A percentile compares a stretch with the other conserved stretches of the same genome.
Evolutionary conservation across 371 early-diverging fungal genomes (phyloP).

Genomic region (Mortierella sp.): DNA sequence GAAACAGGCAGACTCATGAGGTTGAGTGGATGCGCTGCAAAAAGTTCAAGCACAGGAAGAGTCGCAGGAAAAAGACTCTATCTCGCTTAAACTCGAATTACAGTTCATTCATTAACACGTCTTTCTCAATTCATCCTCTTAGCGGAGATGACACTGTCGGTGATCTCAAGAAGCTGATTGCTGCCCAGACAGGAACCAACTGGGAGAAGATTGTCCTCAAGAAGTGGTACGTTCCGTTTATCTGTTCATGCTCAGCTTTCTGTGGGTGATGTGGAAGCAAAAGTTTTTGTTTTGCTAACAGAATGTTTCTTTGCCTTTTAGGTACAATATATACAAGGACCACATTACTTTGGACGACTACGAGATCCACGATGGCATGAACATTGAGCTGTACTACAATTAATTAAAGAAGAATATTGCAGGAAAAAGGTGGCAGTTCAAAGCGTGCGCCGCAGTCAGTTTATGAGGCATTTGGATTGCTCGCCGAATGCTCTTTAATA

Average conservation of each 20-base stretch:
- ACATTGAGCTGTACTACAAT: slow-evolving; percentile 85
- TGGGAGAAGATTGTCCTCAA: slow-evolving; percentile 92
- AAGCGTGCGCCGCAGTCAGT: too few species aligned
- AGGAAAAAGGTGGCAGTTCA: too few species aligned
- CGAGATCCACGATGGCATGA: slow-evolving; percentile 94
- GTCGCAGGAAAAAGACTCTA: too few species aligned
- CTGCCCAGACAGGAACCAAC: slow-evolving; percentile 95
- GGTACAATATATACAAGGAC: slow-evolving; percentile 89
- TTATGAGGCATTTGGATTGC: too few species aligned
- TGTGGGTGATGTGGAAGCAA: neutral
- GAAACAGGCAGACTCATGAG: too few species aligned
- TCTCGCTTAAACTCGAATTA: too few species aligned
- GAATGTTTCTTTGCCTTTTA: slow-evolving; percentile 16
- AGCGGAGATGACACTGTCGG: slow-evolving; percentile 90
- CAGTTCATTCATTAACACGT: neutral
- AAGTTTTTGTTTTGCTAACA: neutral
- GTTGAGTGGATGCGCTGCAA: too few species aligned
- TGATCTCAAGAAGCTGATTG: slow-evolving; percentile 91
- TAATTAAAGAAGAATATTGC: too few species aligned
- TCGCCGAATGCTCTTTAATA: too few species aligned
- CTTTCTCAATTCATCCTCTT: slow-evolving; percentile 11
- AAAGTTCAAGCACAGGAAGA: too few species aligned
- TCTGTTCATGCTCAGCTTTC: neutral
- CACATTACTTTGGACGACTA: slow-evolving; percentile 95
- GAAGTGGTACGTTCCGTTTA: slow-evolving; percentile 77